Conservation (phyloP, 225 moss, liverwort and hornwort species). For the Pseudisothecium myosuroides region DNA sequence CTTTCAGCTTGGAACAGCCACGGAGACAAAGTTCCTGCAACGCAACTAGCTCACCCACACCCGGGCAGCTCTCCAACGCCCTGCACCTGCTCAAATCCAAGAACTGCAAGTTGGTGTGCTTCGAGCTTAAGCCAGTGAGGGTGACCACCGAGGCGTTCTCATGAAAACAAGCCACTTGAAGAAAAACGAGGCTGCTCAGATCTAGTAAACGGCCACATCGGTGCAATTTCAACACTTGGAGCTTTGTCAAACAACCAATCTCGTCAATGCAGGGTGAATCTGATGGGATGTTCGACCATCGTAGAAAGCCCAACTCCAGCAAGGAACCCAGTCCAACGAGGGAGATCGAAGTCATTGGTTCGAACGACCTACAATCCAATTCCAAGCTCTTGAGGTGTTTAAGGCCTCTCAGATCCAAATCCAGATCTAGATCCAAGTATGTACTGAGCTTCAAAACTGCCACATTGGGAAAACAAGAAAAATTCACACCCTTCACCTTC, state of each 20-base stretch:
- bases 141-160: accelerated
- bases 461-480: background rate
- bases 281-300: background rate
- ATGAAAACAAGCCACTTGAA: background rate
- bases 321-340: background rate
- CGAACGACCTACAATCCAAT: accelerated
- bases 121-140: background rate
- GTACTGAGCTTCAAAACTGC: background rate
- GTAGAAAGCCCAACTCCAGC: background rate
- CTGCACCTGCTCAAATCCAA: background rate
- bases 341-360: background rate
- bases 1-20: background rate
- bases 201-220: background rate
- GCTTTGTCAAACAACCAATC: background rate
- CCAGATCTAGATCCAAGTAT: background rate
- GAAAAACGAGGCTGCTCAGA: background rate
- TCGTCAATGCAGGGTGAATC: background rate
- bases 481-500: background rate
- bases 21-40: background rate
- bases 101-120: background rate
- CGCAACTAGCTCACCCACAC: background rate
- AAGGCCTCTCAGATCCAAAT: background rate
- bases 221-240: background rate
- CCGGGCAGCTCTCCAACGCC: background rate
- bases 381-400: background rate